A percentile compares a stretch with the other conserved stretches of the same genome.
Evolutionary conservation across 768 basidiomycete genomes (phyloP).

Genomic region (Mycena sanguinolenta): DNA sequence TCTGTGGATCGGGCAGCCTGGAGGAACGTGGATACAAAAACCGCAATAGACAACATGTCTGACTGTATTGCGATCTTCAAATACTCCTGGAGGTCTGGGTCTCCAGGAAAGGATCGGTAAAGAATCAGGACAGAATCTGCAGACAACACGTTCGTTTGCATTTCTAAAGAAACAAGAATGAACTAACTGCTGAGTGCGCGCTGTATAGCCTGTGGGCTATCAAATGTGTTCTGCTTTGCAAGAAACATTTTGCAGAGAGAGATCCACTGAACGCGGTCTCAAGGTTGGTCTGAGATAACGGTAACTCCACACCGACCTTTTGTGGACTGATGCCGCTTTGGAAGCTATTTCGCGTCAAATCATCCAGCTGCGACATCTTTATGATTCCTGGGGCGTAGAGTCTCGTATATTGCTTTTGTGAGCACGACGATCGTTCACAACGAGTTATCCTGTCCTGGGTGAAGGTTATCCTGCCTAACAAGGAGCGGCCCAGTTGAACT

Average conservation of each 20-base stretch:
- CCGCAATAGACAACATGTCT: slow-evolving; percentile 67
- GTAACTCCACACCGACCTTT: slow-evolving; percentile 61
- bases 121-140: slow-evolving; percentile 79
- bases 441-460: no score
- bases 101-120: slow-evolving; percentile 78
- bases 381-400: not conserved
- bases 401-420: no score
- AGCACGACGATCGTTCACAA: no score
- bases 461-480: no score
- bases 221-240: slow-evolving; percentile 59
- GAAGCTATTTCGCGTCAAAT: slow-evolving; percentile 80
- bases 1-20: slow-evolving; percentile 75
- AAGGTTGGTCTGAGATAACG: slow-evolving; percentile 12
- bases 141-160: slow-evolving; percentile 8
- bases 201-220: slow-evolving; percentile 60
- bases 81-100: slow-evolving; percentile 76
- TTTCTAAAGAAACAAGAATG: not conserved
- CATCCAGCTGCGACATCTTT: slow-evolving; percentile 76
- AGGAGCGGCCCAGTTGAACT: no score
- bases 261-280: slow-evolving; percentile 67
- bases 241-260: slow-evolving; percentile 73
- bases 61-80: slow-evolving; percentile 70
- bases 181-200: slow-evolving; percentile 72
- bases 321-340: slow-evolving; percentile 74
- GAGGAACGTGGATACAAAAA: slow-evolving; percentile 76